Evolutionary conservation across 2,329 filamentous ascomycete genomes (phyloP), one percentile per base, ranked within the genome.

Genomic region (Calonectria pseudoturangicola): DNA sequence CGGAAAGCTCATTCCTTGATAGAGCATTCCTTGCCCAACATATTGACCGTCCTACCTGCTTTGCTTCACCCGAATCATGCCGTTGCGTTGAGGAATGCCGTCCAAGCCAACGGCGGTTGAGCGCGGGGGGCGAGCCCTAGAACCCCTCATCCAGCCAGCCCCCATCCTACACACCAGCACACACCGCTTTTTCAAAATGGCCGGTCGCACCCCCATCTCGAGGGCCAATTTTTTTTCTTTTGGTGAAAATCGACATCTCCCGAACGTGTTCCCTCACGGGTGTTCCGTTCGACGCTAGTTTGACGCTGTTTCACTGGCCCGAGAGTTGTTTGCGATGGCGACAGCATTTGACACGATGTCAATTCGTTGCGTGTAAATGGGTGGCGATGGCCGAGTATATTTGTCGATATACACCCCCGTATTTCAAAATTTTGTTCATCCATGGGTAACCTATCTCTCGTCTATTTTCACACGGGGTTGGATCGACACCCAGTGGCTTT

Each of bases 121-220:
- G 50, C 69, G 50, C 68, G 68, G 69, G 72, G 43, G 76, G 68
- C 69, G 66, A 75, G 41, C 70, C 66, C 56, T 71, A 51, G 54
- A 72, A 73, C 64, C 67, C 73, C 77, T 76, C 77, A 76, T 73
- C 77, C 73, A 43, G 51, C 72, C 77, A 69, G 74, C 77, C 75
- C 72, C 74, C 72, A 69, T 70, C 47, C 62, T 58, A 64, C 64
- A 63, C 54, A 76, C 74, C 75, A 73, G 68, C 45, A 71, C 77
- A 76, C 78, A 79, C 78, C 78, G 78, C 78, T 79, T 64, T 80
- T 79, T 75, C 60, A 30, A 71, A 66, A 65, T 74, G 56, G 68
- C 71, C 69, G 63, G 70, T 71, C 41, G 56, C 64, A 58, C 54
- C 69, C 68, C 60, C 60, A 60, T 66, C 51, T 43, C 16, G n/a